Evolutionary conservation across 1,139 yeast species (phyloP).

Genomic region (Williopsis jadinii): DNA sequence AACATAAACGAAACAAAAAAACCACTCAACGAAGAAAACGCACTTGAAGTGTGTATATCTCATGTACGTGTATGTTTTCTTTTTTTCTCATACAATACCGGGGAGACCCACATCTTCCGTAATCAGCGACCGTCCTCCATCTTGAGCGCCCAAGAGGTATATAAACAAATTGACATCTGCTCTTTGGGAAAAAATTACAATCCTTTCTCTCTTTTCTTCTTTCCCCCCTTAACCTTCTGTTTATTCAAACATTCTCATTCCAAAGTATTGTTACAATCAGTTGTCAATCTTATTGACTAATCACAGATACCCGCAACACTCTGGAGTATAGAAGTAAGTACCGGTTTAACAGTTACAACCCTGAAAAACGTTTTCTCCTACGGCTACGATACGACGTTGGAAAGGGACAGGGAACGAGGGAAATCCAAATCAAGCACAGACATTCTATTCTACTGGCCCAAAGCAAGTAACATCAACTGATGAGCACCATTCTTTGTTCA

Average conservation of each 20-base stretch:
- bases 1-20: no score
- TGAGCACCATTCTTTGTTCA: background rate
- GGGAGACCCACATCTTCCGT: no score
- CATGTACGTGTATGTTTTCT: no score
- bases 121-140: no score
- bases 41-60: no score
- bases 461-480: no score
- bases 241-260: constrained; percentile 12
- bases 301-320: constrained; percentile 12
- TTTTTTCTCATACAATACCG: no score
- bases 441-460: no score
- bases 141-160: constrained; percentile 1
- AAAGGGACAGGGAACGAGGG: no score
- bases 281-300: constrained; percentile 8
- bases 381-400: no score
- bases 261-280: constrained; percentile 11
- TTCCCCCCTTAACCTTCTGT: constrained; percentile 1
- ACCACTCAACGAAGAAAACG: no score
- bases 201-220: background rate
- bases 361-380: background rate
- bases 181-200: background rate
- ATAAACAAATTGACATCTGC: constrained; percentile 7
- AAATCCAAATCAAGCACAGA: no score
- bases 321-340: constrained; percentile 19
- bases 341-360: background rate